These are phyloP conservation scores for Saccharomycopsis phalli DNA, from an alignment of 1,139 yeast species.

Conservation along the genomic window DNA sequence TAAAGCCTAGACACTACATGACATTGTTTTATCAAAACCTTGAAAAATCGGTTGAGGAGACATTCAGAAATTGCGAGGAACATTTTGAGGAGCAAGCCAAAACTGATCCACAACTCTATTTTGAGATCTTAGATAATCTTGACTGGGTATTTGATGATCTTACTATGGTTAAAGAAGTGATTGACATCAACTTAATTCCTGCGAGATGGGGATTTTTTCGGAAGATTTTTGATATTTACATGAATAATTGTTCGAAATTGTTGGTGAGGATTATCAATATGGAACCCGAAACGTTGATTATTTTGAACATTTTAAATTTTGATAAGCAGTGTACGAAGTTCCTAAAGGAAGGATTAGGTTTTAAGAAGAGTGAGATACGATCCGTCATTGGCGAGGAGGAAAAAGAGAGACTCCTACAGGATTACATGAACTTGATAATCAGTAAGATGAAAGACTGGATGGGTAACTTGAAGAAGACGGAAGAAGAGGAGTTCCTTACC, in stretches of 20 bases:
- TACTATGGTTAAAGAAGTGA: conserved; percentile 38
- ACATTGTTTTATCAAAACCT: conserved; percentile 54
- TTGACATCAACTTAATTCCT: conserved; percentile 41
- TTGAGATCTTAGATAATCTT: conserved; percentile 58
- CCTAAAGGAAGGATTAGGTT: conserved; percentile 38
- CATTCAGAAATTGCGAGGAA: conserved; percentile 53
- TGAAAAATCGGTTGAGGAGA: conserved; percentile 51
- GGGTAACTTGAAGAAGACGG: conserved; percentile 53
- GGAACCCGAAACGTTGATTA: conserved; percentile 67
- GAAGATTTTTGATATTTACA: conserved; percentile 59
- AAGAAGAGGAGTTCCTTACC: conserved; percentile 48
- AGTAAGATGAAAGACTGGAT: conserved; percentile 80
- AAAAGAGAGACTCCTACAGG: conserved; percentile 52
- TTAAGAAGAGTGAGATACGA: conserved; percentile 33
- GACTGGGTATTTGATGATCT: conserved; percentile 85
- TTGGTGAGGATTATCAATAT: conserved; percentile 53
- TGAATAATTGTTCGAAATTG: conserved; percentile 52
- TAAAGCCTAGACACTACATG: conserved; percentile 52
- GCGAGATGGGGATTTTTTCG: conserved; percentile 61
- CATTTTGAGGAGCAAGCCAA: conserved; percentile 41
- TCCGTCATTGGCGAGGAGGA: conserved; percentile 66
- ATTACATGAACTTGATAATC: conserved; percentile 62
- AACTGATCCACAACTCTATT: conserved; percentile 25
- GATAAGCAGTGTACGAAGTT: conserved; percentile 58
- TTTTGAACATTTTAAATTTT: conserved; percentile 59